These are phyloP conservation scores for Yamadazyma sp. DNA, from an alignment of 805 yeast species.

Conservation along the genomic window DNA sequence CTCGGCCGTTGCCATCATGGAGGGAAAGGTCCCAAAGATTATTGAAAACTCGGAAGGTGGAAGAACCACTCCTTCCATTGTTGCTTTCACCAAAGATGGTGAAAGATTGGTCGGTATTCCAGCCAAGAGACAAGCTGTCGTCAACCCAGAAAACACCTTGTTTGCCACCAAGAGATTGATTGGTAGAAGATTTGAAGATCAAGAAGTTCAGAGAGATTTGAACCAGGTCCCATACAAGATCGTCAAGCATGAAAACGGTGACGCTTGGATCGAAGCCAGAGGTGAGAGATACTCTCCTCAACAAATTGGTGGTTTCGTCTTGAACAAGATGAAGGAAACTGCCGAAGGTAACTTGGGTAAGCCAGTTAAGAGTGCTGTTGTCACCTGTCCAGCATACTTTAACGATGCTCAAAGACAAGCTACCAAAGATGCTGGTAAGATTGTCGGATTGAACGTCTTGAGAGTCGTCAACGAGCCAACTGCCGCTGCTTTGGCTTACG, in stretches of 20 bases:
- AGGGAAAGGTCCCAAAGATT: conserved; percentile 73
- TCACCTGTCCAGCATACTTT: conserved; percentile 87
- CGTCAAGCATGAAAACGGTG: conserved; percentile 87
- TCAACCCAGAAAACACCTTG: conserved; percentile 89
- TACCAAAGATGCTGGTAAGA: conserved; percentile 96
- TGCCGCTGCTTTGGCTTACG: conserved; percentile 93
- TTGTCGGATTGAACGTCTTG: conserved; percentile 88
- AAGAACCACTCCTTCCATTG: conserved; percentile 87
- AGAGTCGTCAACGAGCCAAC: conserved; percentile 91
- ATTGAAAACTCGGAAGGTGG: conserved; percentile 77
- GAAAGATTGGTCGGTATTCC: conserved; percentile 92
- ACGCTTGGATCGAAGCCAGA: conserved; percentile 93
- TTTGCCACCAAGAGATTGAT: conserved; percentile 94
- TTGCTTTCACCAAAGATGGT: conserved; percentile 89
- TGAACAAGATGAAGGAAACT: conserved; percentile 97
- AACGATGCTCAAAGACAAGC: conserved; percentile 93
- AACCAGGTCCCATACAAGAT: conserved; percentile 88
- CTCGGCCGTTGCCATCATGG: conserved; percentile 86
- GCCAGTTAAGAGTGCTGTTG: conserved; percentile 84
- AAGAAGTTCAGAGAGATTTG: conserved; percentile 88
- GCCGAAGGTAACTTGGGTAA: conserved; percentile 92
- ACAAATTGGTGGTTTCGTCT: conserved; percentile 89
- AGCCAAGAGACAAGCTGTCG: conserved; percentile 95
- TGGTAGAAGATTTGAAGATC: conserved; percentile 88
- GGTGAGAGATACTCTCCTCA: conserved; percentile 90